Conservation (phyloP, 139 green algal genomes). For the Coelastrella sp. region DNA sequence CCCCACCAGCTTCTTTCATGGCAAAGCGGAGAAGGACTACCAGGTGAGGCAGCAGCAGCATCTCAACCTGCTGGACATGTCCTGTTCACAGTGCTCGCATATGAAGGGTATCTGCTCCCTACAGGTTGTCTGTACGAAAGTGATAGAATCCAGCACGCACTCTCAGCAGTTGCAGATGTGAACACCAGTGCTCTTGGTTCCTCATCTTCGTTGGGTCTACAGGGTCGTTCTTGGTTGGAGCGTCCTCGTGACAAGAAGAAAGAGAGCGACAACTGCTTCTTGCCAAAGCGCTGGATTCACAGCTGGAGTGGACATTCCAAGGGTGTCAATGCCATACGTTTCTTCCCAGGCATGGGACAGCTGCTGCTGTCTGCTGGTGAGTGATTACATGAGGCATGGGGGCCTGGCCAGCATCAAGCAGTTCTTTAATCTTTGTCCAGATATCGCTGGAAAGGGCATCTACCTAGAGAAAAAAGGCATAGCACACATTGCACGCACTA, state of each 20-base stretch:
- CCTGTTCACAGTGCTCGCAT: background rate
- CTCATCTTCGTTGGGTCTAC: background rate
- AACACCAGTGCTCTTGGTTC: too few relatives aligned
- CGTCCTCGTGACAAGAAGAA: constrained; percentile 54
- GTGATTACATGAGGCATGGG: background rate
- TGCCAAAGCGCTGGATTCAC: constrained; percentile 95
- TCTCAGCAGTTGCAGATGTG: too few relatives aligned
- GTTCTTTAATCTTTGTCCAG: background rate
- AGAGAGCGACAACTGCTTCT: constrained; percentile 82
- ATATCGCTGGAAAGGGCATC: background rate
- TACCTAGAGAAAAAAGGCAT: too few relatives aligned
- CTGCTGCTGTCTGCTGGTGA: constrained; percentile 91
- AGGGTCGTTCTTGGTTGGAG: constrained; percentile 61
- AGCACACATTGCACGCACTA: too few relatives aligned
- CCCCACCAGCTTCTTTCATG: constrained; percentile 84
- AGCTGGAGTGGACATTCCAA: constrained; percentile 92
- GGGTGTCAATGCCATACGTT: constrained; percentile 91
- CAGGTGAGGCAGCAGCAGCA: constrained; percentile 61
- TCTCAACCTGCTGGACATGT: background rate
- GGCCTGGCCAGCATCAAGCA: background rate
- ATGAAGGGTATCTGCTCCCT: too few relatives aligned
- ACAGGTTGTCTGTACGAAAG: too few relatives aligned
- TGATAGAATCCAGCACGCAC: too few relatives aligned
- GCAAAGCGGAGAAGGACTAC: constrained; percentile 85
- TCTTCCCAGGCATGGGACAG: constrained; percentile 94